Conservation (phyloP, 257 asterid species). For the Perilla frutescens region DNA sequence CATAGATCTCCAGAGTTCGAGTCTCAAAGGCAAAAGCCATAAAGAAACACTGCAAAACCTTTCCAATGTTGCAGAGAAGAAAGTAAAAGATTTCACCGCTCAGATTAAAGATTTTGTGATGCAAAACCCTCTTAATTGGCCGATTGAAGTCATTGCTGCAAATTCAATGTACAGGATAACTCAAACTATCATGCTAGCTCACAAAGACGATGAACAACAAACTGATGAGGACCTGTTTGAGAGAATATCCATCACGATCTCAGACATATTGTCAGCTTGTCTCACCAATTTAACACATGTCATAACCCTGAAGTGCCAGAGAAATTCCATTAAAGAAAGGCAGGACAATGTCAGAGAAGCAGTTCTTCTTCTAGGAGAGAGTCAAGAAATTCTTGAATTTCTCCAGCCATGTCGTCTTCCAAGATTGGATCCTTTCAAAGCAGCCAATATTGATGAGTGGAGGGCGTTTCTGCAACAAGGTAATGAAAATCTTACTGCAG, state of each 20-base stretch:
- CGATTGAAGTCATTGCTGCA: background rate
- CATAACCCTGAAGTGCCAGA: background rate
- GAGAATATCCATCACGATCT: background rate
- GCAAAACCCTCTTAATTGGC: conserved; percentile 24
- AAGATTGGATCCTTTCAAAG: background rate
- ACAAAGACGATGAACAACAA: no score
- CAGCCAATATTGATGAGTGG: background rate
- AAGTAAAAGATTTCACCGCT: background rate
- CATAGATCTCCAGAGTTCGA: background rate
- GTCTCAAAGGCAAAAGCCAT: background rate
- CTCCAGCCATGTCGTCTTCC: background rate
- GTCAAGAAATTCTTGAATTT: conserved; percentile 8
- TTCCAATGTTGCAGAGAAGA: background rate
- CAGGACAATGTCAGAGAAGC: background rate
- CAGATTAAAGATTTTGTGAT: background rate
- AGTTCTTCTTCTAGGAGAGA: background rate
- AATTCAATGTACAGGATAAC: conserved; percentile 22
- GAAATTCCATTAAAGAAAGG: background rate
- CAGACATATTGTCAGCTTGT: conserved; percentile 15
- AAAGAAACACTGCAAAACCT: background rate
- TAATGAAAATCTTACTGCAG: background rate
- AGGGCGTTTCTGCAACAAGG: background rate
- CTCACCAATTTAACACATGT: background rate
- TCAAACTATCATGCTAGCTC: no score
- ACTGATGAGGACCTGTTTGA: background rate